These are phyloP conservation scores for Xylaria scruposa DNA, from an alignment of 495 filamentous ascomycete species.

Conservation along the genomic window DNA sequence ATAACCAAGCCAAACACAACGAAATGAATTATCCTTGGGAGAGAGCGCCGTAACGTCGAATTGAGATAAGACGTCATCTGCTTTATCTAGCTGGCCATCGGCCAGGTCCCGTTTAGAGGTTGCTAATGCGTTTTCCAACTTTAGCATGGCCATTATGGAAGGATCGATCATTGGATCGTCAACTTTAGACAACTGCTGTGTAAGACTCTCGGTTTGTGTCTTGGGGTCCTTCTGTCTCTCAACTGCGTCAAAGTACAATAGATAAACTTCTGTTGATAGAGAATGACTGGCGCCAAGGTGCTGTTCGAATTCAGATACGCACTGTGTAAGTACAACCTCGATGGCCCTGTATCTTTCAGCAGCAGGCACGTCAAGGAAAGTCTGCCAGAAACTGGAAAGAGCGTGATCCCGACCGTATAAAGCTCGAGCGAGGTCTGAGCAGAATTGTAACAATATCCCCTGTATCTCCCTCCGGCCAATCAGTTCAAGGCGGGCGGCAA, in stretches of 20 bases:
- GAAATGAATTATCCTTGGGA: conserved; percentile 39
- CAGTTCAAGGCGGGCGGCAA: conserved; percentile 35
- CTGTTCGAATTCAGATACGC: conserved; percentile 36
- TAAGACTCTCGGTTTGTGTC: conserved; percentile 34
- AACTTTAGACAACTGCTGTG: conserved; percentile 28
- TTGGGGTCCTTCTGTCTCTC: conserved; percentile 36
- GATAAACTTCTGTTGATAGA: conserved; percentile 36
- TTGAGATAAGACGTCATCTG: conserved; percentile 35
- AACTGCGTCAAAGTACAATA: conserved; percentile 39
- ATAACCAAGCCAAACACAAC: conserved; percentile 41
- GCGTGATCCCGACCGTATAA: conserved; percentile 31
- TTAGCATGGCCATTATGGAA: conserved; percentile 35
- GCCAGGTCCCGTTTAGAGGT: conserved; percentile 37
- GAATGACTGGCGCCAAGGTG: conserved; percentile 36
- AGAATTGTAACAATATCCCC: conserved; percentile 38
- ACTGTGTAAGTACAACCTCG: conserved; percentile 32
- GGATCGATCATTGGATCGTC: conserved; percentile 23
- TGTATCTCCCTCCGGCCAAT: conserved; percentile 39
- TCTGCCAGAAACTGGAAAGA: conserved; percentile 38
- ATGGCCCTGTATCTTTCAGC: conserved; percentile 35
- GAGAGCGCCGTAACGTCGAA: conserved; percentile 31
- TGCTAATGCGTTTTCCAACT: conserved; percentile 39
- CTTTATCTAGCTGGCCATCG: conserved; percentile 31
- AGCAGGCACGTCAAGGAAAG: conserved; percentile 32
- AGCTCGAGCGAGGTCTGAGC: conserved; percentile 34